phyloP scores from a whole-genome alignment of 495 filamentous ascomycete species.

The Jackrogersella minutella region DNA sequence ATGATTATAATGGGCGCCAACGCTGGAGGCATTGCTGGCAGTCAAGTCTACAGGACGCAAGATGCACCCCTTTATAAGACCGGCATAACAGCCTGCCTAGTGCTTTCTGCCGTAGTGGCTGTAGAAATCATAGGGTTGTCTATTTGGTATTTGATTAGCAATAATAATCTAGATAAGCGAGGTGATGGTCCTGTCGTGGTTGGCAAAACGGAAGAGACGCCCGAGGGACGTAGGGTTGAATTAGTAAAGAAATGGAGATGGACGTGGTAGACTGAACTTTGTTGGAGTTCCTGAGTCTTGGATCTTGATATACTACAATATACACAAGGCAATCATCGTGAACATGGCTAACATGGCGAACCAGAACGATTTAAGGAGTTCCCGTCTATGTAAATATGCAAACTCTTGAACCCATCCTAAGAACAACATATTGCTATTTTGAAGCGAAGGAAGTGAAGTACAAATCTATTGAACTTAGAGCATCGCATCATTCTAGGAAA shows the following conservation, averaged over 20 bases:
- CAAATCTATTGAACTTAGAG: too few relatives aligned
- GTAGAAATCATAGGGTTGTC: slow-evolving; percentile 23
- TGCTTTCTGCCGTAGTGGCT: slow-evolving; percentile 20
- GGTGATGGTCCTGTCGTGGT: slow-evolving; percentile 23
- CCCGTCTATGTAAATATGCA: too few relatives aligned
- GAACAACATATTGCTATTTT: too few relatives aligned
- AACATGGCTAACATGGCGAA: too few relatives aligned
- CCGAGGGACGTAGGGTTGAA: slow-evolving; percentile 24
- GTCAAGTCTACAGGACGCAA: slow-evolving; percentile 61
- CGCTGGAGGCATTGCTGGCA: slow-evolving; percentile 59
- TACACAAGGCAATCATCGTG: too few relatives aligned
- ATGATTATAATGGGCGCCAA: slow-evolving; percentile 66
- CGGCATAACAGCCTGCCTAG: slow-evolving; percentile 27
- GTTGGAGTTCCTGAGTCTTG: not conserved
- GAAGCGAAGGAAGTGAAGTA: too few relatives aligned
- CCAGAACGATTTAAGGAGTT: too few relatives aligned
- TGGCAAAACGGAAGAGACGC: slow-evolving; percentile 20
- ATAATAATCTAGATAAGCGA: slow-evolving; percentile 23
- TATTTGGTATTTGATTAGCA: slow-evolving; percentile 27
- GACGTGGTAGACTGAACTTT: slow-evolving; percentile 21
- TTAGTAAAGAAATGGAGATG: slow-evolving; percentile 36
- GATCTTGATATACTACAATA: too few relatives aligned
- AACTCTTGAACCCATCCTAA: too few relatives aligned
- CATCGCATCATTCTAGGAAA: too few relatives aligned
- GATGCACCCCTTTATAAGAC: slow-evolving; percentile 60